These are phyloP conservation scores for Agapanthus africanus DNA, from an alignment of 106 monocot genomes.

Conservation along the genomic window DNA sequence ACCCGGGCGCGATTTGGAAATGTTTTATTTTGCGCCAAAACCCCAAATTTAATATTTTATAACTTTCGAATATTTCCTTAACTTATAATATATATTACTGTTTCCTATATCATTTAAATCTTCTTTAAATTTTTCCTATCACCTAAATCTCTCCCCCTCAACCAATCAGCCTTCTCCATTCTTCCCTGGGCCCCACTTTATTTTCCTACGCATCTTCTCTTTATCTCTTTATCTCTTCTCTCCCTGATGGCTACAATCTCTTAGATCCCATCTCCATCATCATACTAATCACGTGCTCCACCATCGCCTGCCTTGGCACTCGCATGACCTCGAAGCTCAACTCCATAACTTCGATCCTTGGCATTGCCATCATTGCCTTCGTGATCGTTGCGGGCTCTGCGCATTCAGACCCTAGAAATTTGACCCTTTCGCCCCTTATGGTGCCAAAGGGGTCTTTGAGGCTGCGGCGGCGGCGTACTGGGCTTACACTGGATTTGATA, in stretches of 20 bases:
- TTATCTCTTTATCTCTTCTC: too few relatives aligned
- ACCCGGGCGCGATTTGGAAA: too few relatives aligned
- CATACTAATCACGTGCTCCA: conserved; percentile 27
- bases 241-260: conserved; percentile 49
- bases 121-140: too few relatives aligned
- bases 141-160: too few relatives aligned
- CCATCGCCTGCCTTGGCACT: conserved; percentile 37
- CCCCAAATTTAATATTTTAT: too few relatives aligned
- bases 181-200: too few relatives aligned
- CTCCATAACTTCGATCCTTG: conserved; percentile 40
- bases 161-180: too few relatives aligned
- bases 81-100: too few relatives aligned
- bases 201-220: too few relatives aligned
- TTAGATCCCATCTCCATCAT: conserved; percentile 64
- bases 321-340: conserved; percentile 45
- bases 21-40: too few relatives aligned
- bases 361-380: conserved; percentile 44
- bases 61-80: too few relatives aligned
- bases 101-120: too few relatives aligned
- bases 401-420: conserved; percentile 11
- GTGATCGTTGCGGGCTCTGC: conserved; percentile 41
- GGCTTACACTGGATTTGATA: conserved; percentile 68
- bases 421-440: conserved; percentile 60
- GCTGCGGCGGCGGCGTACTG: conserved; percentile 14
- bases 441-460: conserved; percentile 47